Conservation (phyloP, 768 basidiomycete species). For the Trametes sanguinea region DNA sequence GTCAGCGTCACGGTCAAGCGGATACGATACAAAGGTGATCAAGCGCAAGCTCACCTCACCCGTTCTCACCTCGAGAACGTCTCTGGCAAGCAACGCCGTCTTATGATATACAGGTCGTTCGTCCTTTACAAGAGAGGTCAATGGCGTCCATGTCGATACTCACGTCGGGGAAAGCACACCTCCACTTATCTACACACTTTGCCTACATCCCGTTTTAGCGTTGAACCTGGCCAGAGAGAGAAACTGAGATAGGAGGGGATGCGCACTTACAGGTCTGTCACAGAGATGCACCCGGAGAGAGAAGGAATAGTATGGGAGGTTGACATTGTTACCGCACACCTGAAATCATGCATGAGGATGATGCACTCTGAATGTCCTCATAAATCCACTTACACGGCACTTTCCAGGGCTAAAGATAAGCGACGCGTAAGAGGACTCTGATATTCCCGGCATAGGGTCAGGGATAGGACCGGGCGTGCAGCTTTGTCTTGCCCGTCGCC, state of each 20-base stretch:
- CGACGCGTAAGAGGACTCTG: conserved; percentile 63
- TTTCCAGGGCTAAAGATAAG: conserved; percentile 59
- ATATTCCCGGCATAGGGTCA: conserved; percentile 44
- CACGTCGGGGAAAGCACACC: neutral
- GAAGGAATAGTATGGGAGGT: conserved; percentile 48
- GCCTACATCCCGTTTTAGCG: neutral
- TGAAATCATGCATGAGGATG: conserved; percentile 19
- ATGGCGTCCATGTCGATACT: neutral
- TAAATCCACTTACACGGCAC: conserved; percentile 50
- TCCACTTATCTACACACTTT: neutral
- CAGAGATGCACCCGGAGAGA: conserved; percentile 51
- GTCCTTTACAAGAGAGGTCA: neutral
- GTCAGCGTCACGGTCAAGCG: no score
- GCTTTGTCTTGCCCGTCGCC: conserved; percentile 46
- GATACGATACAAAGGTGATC: no score
- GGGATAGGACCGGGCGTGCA: conserved; percentile 42
- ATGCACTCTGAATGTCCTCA: no score
- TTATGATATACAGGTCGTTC: neutral
- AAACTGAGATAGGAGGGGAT: neutral
- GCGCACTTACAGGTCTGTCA: conserved; percentile 31
- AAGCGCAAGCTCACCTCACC: no score
- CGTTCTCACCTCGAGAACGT: no score
- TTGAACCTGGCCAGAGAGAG: no score
- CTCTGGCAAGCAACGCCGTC: no score
- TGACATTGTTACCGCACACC: conserved; percentile 43